These are phyloP conservation scores for Manihot esculenta DNA, from an alignment of 441 rosid genomes.

Conservation along the genomic window DNA sequence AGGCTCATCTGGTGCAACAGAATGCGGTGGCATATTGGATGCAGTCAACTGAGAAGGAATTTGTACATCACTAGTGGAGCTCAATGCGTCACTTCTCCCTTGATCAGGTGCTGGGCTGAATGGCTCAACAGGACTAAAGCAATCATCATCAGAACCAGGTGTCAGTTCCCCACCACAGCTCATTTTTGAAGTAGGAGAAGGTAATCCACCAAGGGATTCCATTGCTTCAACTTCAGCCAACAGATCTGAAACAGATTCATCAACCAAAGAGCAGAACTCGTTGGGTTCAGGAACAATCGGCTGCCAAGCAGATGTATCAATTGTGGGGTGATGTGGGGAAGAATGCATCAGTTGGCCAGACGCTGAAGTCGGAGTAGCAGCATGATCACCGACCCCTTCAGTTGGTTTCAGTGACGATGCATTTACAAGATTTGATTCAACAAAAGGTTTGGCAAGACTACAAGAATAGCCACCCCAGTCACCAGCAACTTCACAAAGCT, in stretches of 20 bases:
- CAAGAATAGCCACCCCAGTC: slow-evolving; percentile 53
- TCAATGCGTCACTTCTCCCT: slow-evolving; percentile 70
- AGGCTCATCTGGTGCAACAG: slow-evolving; percentile 12
- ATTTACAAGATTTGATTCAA: slow-evolving; percentile 43
- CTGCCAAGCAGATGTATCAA: slow-evolving; percentile 62
- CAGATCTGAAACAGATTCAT: slow-evolving; percentile 96
- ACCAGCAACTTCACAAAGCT: slow-evolving; percentile 53
- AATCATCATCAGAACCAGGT: slow-evolving; percentile 59
- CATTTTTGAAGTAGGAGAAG: slow-evolving; percentile 79
- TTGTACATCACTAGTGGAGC: slow-evolving; percentile 65
- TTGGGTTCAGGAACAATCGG: slow-evolving; percentile 59
- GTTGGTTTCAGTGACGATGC: slow-evolving; percentile 51
- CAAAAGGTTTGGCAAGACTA: slow-evolving; percentile 37
- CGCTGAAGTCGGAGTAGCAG: slow-evolving; percentile 59
- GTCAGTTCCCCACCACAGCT: slow-evolving; percentile 48
- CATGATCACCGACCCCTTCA: slow-evolving; percentile 43
- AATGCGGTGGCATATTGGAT: slow-evolving; percentile 15
- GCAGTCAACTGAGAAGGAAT: slow-evolving; percentile 41
- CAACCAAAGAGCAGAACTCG: slow-evolving; percentile 62
- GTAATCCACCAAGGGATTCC: slow-evolving; percentile 79
- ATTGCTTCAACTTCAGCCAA: slow-evolving; percentile 98
- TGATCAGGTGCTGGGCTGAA: slow-evolving; percentile 60
- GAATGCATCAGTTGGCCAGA: slow-evolving; percentile 49
- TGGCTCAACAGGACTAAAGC: slow-evolving; percentile 73
- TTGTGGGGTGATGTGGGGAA: slow-evolving; percentile 39